Base-by-base conservation (phyloP, 176 grass and related monocot species). In the Aegilops sharonensis region DNA sequence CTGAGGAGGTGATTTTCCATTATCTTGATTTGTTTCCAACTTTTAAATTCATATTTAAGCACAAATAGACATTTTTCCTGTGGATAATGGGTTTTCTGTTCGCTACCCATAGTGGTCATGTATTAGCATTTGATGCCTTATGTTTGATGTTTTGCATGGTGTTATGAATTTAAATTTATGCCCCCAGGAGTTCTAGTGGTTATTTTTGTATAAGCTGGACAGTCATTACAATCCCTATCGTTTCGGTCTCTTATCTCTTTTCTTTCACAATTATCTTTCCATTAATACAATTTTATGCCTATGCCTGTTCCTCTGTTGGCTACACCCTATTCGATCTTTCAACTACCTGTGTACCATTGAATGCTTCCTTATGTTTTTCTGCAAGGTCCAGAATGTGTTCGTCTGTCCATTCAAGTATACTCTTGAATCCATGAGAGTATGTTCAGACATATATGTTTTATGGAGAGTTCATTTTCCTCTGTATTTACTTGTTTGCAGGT, bases 1-100 rank as follows among this genome's bases (percentile, higher is more conserved):
- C 89, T 70, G 97, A 99, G 82, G 97, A 99, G 97, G 97, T 99
- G 42, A 91, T 47, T 68, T 68, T 72, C 5, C n/a, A 37, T 78
- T 64, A 48, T 76, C n/a, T 68, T 72, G 32, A 32, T 85, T 85
- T 52, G 11, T 64, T 85, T 85, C 39, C 40, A 71, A 85, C 21
- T 85, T 64, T 43, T 64, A 45, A 71, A 56, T 17, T 8, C 54
- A 57, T 57, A 9, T 12, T 68, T 80, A 75, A 36, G 40, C 11
- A 3, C 69, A 32, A 62, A 80, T 68, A 17, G 6, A 65, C 32
- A 64, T 82, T 17, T 35, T 79, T 64, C 13, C 10, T 80, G 36
- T 13, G 27, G 37, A 84, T 64, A 79, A 25, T 12, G 20, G 3
- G 71, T 47, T 74, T 20, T 60, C 65, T 78, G 20, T 70, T 69